phyloP scores from a whole-genome alignment of 305 asterid genomes.

The Fraxinus baroniana region DNA sequence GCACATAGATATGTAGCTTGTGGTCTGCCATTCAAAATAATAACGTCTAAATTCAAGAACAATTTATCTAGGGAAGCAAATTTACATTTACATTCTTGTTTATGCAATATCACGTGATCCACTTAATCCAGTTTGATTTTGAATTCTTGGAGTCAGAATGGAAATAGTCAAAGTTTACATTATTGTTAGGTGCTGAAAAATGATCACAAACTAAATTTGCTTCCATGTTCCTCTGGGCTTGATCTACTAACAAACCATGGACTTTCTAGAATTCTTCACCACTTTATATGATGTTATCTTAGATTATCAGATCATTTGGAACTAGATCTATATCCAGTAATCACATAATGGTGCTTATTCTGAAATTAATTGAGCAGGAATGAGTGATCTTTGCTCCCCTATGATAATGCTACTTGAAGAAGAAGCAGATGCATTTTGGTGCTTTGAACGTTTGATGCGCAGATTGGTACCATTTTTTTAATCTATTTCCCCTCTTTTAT shows the following conservation, averaged over 20 bases:
- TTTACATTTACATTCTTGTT: not conserved
- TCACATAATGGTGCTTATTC: constrained; percentile 16
- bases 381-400: constrained; percentile 98
- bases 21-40: not conserved
- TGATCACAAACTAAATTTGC: constrained; percentile 1
- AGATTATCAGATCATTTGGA: not conserved
- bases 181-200: not conserved
- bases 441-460: constrained; percentile 86
- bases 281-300: constrained; percentile 12
- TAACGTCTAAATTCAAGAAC: not conserved
- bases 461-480: constrained; percentile 57
- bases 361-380: constrained; percentile 55
- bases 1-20: not conserved
- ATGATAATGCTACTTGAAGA: constrained; percentile 85
- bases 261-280: constrained; percentile 7
- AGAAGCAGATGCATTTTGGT: constrained; percentile 98
- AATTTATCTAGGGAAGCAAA: not conserved
- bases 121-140: not conserved
- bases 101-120: not conserved
- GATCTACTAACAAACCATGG: constrained; percentile 14
- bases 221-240: not conserved
- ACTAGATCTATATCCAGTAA: not conserved
- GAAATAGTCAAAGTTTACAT: not conserved
- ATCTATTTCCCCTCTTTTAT: constrained; percentile 1
- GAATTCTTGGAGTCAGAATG: not conserved